Evolutionary conservation across 1,284 basidiomycete genomes (phyloP).

Genomic region (Anthracocystis walkeri): DNA sequence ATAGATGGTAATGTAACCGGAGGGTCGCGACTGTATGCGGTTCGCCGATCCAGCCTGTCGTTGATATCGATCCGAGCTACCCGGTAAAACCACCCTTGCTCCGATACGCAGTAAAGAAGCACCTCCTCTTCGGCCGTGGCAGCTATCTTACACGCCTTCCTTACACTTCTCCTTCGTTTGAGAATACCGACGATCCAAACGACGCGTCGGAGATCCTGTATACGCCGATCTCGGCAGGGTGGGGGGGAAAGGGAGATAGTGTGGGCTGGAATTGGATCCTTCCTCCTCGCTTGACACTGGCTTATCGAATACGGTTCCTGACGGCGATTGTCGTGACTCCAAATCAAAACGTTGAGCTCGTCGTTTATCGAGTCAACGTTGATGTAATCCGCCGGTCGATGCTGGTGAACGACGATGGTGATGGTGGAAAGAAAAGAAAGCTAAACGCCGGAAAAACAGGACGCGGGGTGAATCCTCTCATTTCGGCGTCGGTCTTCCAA

Average conservation of each 20-base stretch:
- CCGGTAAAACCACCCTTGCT: neutral
- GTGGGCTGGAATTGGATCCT: too few relatives aligned
- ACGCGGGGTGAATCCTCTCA: slow-evolving; percentile 27
- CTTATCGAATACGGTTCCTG: neutral
- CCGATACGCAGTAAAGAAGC: neutral
- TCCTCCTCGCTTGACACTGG: neutral
- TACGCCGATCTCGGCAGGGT: too few relatives aligned
- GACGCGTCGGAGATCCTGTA: too few relatives aligned
- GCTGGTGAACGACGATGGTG: slow-evolving; percentile 6
- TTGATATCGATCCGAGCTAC: neutral
- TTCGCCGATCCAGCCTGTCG: neutral
- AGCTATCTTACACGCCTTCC: too few relatives aligned
- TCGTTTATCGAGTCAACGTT: neutral
- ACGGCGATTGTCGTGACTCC: neutral
- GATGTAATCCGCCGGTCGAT: neutral
- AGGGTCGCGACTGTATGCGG: neutral
- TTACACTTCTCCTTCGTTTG: too few relatives aligned
- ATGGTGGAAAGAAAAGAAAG: slow-evolving; percentile 8
- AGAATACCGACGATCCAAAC: too few relatives aligned
- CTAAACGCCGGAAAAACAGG: slow-evolving; percentile 6
- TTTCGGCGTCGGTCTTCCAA: slow-evolving; percentile 26
- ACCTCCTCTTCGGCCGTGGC: too few relatives aligned
- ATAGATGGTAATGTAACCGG: too few relatives aligned
- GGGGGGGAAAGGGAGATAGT: too few relatives aligned
- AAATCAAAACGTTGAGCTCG: neutral